A percentile compares a stretch with the other conserved stretches of the same genome.
phyloP scores from a whole-genome alignment of 2,329 filamentous ascomycete species.

The Aciculosporium take region DNA sequence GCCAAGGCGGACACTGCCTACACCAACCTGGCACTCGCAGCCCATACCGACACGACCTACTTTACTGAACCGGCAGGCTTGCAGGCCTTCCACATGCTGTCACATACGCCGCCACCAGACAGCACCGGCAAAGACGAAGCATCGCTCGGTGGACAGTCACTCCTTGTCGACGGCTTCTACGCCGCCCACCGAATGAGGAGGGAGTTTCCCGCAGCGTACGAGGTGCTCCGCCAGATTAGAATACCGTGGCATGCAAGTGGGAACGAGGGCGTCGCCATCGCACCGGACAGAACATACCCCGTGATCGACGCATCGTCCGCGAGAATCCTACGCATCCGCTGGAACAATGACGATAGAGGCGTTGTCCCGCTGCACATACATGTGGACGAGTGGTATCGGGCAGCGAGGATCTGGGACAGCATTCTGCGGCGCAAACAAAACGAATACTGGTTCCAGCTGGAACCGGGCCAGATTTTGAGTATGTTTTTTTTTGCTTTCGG shows the following conservation, averaged over 20 bases:
- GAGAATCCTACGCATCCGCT: conserved; percentile 50
- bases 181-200: conserved; percentile 47
- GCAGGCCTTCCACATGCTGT: conserved; percentile 85
- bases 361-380: conserved; percentile 42
- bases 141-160: conserved; percentile 53
- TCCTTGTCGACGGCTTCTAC: conserved; percentile 77
- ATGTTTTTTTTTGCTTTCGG: conserved; percentile 16
- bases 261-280: conserved; percentile 69
- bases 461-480: conserved; percentile 67
- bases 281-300: conserved; percentile 54
- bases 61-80: conserved; percentile 85
- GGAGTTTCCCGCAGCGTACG: conserved; percentile 41
- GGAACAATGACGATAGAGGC: conserved; percentile 87
- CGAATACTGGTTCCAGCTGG: conserved; percentile 69
- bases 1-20: conserved; percentile 84
- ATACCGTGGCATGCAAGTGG: conserved; percentile 80
- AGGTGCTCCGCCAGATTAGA: conserved; percentile 37
- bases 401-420: conserved; percentile 58
- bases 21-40: conserved; percentile 66
- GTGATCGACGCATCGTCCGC: conserved; percentile 49
- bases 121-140: conserved; percentile 17
- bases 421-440: conserved; percentile 51
- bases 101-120: conserved; percentile 38
- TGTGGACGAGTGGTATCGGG: conserved; percentile 58
- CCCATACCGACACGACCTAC: conserved; percentile 92